Percentiles rank a stretch among this genome's conserved stretches.
phyloP scores from a whole-genome alignment of 768 basidiomycete genomes.

The Tricholomella constricta region DNA sequence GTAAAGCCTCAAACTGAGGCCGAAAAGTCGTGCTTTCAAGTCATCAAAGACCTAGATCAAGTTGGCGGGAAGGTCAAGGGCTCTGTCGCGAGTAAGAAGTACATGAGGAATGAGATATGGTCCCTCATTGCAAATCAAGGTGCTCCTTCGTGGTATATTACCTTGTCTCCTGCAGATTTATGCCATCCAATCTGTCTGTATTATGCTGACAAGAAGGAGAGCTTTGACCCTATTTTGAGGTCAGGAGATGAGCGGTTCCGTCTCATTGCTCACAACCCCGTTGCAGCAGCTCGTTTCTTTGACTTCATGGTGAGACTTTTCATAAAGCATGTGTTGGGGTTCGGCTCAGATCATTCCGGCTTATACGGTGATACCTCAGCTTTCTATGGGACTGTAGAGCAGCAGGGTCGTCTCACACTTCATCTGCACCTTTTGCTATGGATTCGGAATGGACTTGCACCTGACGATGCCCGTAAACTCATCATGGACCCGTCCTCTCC shows the following conservation, averaged over 20 bases:
- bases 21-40: slow-evolving; percentile 21
- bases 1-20: slow-evolving; percentile 17
- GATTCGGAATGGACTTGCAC: slow-evolving; percentile 14
- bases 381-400: slow-evolving; percentile 34
- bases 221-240: slow-evolving; percentile 20
- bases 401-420: slow-evolving; percentile 28
- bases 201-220: slow-evolving; percentile 26
- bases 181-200: slow-evolving; percentile 38
- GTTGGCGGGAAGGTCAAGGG: slow-evolving; percentile 17
- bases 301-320: too few species aligned
- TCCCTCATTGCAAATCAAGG: too few species aligned
- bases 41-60: slow-evolving; percentile 23
- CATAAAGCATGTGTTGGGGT: slow-evolving; percentile 19
- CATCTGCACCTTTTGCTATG: slow-evolving; percentile 30
- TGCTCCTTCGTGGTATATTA: slow-evolving; percentile 39
- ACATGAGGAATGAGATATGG: too few species aligned
- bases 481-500: background rate
- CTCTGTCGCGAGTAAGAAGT: too few species aligned
- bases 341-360: slow-evolving; percentile 14
- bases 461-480: slow-evolving; percentile 2
- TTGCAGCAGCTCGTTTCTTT: too few species aligned
- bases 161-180: slow-evolving; percentile 35
- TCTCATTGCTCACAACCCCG: slow-evolving; percentile 26
- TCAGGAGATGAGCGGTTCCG: too few species aligned
- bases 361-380: slow-evolving; percentile 27